These are phyloP conservation scores for Rhodotorula mucilaginosa DNA, from an alignment of 1,284 basidiomycete species.

Conservation along the genomic window DNA sequence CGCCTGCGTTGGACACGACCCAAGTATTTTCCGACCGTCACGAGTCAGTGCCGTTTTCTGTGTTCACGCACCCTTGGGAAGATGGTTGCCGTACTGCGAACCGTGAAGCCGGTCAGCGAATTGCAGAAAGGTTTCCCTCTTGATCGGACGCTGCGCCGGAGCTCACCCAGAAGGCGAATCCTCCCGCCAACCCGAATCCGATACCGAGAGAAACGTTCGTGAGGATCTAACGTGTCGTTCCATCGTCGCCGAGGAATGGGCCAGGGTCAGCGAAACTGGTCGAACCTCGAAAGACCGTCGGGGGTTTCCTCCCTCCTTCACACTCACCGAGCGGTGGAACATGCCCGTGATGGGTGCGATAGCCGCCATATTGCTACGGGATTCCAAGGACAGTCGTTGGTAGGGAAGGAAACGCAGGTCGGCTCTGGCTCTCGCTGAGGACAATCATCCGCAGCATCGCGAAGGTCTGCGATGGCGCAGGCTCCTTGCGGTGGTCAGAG, in stretches of 20 bases:
- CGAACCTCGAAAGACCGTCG: no score
- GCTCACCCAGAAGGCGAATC: conserved; percentile 25
- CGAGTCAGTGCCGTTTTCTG: not conserved
- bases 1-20: not conserved
- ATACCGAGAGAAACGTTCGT: conserved; percentile 16
- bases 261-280: no score
- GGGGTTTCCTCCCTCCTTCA: no score
- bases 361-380: conserved; percentile 12
- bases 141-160: not conserved
- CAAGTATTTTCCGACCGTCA: not conserved
- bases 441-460: not conserved
- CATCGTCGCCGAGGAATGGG: not conserved
- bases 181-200: conserved; percentile 9
- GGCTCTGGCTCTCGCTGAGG: not conserved
- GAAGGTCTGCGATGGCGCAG: conserved; percentile 1
- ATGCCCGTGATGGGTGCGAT: conserved; percentile 31
- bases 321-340: conserved; percentile 13
- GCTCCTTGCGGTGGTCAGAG: no score
- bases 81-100: not conserved
- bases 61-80: not conserved
- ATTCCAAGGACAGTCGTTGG: not conserved
- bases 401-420: no score
- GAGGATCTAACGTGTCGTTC: conserved; percentile 5
- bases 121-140: not conserved
- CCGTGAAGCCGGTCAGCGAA: not conserved